phyloP scores from a whole-genome alignment of 257 asterid genomes.

The Plectranthus barbatus region DNA sequence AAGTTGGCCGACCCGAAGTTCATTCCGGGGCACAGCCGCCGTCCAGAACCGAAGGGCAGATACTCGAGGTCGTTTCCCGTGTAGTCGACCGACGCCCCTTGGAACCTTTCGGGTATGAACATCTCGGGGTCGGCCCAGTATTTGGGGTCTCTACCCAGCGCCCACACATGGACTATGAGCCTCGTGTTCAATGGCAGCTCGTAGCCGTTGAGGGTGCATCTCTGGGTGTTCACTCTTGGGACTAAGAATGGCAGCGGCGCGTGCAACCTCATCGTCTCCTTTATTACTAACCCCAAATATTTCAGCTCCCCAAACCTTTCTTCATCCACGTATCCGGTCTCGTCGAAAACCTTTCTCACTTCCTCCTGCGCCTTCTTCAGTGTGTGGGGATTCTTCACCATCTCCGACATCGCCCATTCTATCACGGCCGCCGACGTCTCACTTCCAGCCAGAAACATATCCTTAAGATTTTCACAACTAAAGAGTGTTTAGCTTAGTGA shows the following conservation, averaged over 20 bases:
- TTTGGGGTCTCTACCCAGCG: slow-evolving; percentile 10
- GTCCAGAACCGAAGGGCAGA: slow-evolving; percentile 2
- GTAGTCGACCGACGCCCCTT: background rate
- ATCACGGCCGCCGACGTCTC: background rate
- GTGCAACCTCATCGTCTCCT: background rate
- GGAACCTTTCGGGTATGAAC: slow-evolving; percentile 9
- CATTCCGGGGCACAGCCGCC: slow-evolving; percentile 8
- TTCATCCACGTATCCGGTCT: background rate
- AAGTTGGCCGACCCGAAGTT: background rate
- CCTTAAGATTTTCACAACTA: background rate
- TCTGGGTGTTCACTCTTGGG: background rate
- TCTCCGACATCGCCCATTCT: slow-evolving; percentile 7
- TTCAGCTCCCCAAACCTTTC: background rate
- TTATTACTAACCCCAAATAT: background rate
- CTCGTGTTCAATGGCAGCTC: background rate
- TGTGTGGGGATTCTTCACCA: background rate
- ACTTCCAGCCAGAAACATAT: background rate
- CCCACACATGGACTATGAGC: background rate
- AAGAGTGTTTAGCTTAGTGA: too few species aligned
- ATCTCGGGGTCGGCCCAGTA: background rate
- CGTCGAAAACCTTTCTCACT: background rate
- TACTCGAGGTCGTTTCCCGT: background rate
- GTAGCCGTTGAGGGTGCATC: background rate
- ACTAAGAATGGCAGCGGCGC: background rate
- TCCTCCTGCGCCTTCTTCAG: background rate